Evolutionary conservation across 1,139 yeast species (phyloP).

Genomic region (Zygosaccharomyces sapae): DNA sequence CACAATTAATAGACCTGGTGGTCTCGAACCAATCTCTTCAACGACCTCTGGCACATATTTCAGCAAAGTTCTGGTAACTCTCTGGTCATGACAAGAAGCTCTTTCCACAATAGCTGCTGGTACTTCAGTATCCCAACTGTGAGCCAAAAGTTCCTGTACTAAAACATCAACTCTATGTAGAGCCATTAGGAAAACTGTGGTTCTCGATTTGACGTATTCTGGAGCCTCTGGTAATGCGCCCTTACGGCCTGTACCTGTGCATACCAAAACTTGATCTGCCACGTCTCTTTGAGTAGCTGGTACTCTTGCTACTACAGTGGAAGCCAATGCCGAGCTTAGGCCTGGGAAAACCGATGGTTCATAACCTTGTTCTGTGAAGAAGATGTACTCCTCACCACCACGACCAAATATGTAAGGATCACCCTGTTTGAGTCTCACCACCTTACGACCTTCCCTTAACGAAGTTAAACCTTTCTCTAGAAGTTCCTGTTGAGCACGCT

Average conservation of each 20-base stretch:
- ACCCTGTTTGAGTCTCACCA: slow-evolving; percentile 89
- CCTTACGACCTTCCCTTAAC: slow-evolving; percentile 61
- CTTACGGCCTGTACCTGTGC: slow-evolving; percentile 92
- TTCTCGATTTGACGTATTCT: slow-evolving; percentile 62
- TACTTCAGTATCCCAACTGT: slow-evolving; percentile 62
- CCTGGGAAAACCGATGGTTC: slow-evolving; percentile 80
- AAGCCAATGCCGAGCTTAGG: slow-evolving; percentile 82
- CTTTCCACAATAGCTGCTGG: slow-evolving; percentile 88
- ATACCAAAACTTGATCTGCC: slow-evolving; percentile 85
- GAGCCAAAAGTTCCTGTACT: slow-evolving; percentile 52
- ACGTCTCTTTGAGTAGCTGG: slow-evolving; percentile 93
- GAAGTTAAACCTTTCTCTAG: slow-evolving; percentile 65
- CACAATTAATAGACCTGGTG: slow-evolving; percentile 84
- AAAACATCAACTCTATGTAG: slow-evolving; percentile 74
- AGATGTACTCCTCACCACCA: slow-evolving; percentile 87
- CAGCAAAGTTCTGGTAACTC: slow-evolving; percentile 72
- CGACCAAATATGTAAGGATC: slow-evolving; percentile 96
- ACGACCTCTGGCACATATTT: slow-evolving; percentile 66
- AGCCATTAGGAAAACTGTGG: slow-evolving; percentile 88
- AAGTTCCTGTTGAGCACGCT: slow-evolving; percentile 83
- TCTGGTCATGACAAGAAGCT: slow-evolving; percentile 90
- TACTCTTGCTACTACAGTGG: slow-evolving; percentile 78
- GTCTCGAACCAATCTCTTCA: slow-evolving; percentile 77
- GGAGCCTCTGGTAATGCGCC: slow-evolving; percentile 82
- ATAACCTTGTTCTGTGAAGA: slow-evolving; percentile 62